Evolutionary conservation across 805 yeast species (phyloP).

Genomic region (Kregervanrija pseudodelftensis): DNA sequence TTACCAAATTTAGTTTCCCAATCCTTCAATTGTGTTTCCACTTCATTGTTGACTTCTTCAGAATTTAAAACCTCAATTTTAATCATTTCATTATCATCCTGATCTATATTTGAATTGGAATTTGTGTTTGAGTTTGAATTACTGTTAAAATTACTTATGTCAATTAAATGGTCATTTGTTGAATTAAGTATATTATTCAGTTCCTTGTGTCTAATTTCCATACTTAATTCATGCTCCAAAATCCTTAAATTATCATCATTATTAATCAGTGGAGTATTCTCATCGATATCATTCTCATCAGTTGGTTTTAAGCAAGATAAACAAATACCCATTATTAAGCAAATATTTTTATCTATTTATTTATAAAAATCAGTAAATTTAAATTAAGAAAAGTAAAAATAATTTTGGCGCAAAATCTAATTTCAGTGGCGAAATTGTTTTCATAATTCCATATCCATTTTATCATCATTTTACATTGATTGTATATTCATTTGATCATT

Average conservation of each 20-base stretch:
- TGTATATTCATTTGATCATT: neutral
- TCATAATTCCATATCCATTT: neutral
- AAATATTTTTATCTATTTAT: neutral
- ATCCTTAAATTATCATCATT: constrained; percentile 2
- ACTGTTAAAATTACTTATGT: constrained; percentile 17
- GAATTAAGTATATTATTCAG: constrained; percentile 26
- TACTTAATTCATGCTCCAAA: constrained; percentile 16
- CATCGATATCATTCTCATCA: constrained; percentile 12
- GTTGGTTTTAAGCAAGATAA: constrained; percentile 25
- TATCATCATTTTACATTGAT: neutral
- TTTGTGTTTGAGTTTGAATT: neutral
- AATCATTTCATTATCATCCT: constrained; percentile 4
- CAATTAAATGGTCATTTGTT: constrained; percentile 29
- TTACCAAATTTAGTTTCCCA: constrained; percentile 1
- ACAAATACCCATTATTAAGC: constrained; percentile 26
- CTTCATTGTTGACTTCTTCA: constrained; percentile 3
- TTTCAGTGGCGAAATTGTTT: neutral
- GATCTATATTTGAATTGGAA: constrained; percentile 3
- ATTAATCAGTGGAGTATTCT: constrained; percentile 21
- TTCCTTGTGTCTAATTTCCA: constrained; percentile 26
- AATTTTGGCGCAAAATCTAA: too few relatives aligned
- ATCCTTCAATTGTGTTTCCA: constrained; percentile 1
- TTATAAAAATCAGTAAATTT: neutral
- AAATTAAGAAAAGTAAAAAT: too few relatives aligned
- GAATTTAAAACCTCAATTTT: constrained; percentile 2